Percentiles rank a stretch among this genome's conserved stretches.
phyloP scores from a whole-genome alignment of 2,329 filamentous ascomycete genomes.

The Colletotrichum musicola region DNA sequence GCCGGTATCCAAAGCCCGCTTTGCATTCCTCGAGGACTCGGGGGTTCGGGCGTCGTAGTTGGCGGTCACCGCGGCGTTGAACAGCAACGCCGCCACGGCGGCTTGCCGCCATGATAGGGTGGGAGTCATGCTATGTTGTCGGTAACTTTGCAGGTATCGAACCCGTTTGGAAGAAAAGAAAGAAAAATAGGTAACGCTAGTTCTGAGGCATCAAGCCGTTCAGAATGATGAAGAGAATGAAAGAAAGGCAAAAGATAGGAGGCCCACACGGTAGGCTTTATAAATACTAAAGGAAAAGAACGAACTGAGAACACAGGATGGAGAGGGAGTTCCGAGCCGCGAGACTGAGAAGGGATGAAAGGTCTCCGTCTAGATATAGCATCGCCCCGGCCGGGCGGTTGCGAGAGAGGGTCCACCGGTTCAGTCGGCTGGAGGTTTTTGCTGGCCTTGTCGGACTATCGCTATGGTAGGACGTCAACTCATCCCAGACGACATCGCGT shows the following conservation, averaged over 20 bases:
- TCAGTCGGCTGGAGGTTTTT: slow-evolving; percentile 1
- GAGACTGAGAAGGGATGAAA: slow-evolving; percentile 9
- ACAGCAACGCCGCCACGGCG: slow-evolving; percentile 30
- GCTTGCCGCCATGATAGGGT: slow-evolving; percentile 30
- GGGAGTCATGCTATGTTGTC: slow-evolving; percentile 1
- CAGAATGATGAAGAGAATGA: slow-evolving; percentile 2
- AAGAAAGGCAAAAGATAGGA: neutral
- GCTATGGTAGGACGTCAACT: neutral
- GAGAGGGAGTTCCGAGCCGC: neutral
- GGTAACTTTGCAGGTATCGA: neutral
- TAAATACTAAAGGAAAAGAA: neutral
- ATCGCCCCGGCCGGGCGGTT: neutral
- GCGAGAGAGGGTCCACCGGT: neutral
- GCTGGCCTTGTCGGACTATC: slow-evolving; percentile 5
- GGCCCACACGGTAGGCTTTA: slow-evolving; percentile 17
- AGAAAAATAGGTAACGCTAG: too few relatives aligned
- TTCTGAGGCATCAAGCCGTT: slow-evolving; percentile 33
- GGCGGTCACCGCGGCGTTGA: slow-evolving; percentile 31
- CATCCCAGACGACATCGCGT: slow-evolving; percentile 1
- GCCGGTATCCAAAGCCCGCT: slow-evolving; percentile 22
- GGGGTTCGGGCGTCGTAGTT: slow-evolving; percentile 16
- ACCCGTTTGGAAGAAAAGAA: neutral
- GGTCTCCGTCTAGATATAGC: slow-evolving; percentile 22
- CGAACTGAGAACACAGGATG: neutral
- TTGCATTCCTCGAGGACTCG: slow-evolving; percentile 19